These are phyloP conservation scores for Urochloa ruziziensis DNA, from an alignment of 176 grass and related monocot genomes.

Conservation along the genomic window DNA sequence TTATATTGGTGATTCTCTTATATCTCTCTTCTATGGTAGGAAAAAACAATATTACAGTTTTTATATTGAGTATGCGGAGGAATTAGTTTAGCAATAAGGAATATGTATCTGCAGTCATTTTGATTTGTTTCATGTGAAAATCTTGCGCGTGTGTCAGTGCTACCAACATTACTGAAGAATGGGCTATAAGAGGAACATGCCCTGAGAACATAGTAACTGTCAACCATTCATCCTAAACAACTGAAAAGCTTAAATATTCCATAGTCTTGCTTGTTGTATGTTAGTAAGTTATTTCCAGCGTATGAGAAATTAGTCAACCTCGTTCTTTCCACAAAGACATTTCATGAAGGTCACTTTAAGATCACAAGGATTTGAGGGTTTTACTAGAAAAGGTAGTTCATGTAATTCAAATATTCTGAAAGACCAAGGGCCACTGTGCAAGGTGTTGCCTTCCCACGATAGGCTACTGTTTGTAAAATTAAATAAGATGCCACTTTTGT, in stretches of 20 bases:
- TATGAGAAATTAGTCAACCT: neutral
- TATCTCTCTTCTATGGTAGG: neutral
- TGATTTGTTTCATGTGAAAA: neutral
- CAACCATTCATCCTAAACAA: neutral
- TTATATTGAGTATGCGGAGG: neutral
- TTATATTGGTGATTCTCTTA: neutral
- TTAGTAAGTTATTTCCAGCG: neutral
- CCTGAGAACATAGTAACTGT: neutral
- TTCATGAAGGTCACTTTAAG: neutral
- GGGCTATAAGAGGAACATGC: neutral
- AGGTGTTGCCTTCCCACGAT: neutral
- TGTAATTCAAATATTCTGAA: neutral
- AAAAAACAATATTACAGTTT: neutral
- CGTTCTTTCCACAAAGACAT: neutral
- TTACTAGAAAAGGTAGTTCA: neutral
- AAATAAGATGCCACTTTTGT: conserved; percentile 27
- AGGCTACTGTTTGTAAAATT: neutral
- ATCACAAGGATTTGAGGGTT: neutral
- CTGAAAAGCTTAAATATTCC: neutral
- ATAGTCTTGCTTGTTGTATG: neutral
- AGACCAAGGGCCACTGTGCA: neutral
- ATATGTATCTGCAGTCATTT: neutral
- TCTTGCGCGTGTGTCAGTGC: neutral
- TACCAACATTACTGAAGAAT: neutral
- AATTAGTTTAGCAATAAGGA: neutral